A percentile compares a stretch with the other conserved stretches of the same genome.
phyloP scores from a whole-genome alignment of 2,329 filamentous ascomycete genomes.

The Drechslerella stenobrocha region DNA sequence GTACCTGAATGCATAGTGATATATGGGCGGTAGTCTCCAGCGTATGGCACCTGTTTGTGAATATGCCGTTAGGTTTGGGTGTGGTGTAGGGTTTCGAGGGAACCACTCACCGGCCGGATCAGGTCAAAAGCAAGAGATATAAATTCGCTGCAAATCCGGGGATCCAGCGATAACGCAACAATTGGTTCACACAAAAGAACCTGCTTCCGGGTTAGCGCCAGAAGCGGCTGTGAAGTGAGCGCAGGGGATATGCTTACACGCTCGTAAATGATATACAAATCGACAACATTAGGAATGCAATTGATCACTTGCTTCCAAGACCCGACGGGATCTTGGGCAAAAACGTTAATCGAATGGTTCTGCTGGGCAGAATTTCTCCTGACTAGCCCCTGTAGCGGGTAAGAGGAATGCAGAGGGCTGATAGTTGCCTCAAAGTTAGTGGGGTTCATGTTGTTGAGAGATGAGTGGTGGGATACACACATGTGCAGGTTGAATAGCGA shows the following conservation, averaged over 20 bases:
- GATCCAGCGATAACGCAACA: conserved; percentile 52
- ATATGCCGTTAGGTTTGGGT: conserved; percentile 6
- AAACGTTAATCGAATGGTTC: conserved; percentile 50
- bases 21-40: conserved; percentile 53
- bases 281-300: conserved; percentile 50
- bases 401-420: conserved; percentile 52
- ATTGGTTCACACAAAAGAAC: conserved; percentile 53
- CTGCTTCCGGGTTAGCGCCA: conserved; percentile 18
- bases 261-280: conserved; percentile 53
- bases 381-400: conserved; percentile 52
- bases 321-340: conserved; percentile 52
- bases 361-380: conserved; percentile 43
- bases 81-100: background rate
- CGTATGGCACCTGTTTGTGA: conserved; percentile 50
- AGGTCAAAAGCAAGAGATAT: conserved; percentile 52
- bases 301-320: conserved; percentile 52
- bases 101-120: conserved; percentile 50
- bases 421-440: conserved; percentile 2
- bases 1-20: conserved; percentile 53
- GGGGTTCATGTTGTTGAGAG: background rate
- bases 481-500: conserved; percentile 53
- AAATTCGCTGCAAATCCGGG: conserved; percentile 52
- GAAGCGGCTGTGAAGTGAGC: background rate
- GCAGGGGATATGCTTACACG: conserved; percentile 44
- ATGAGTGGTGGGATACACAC: conserved; percentile 24